Conservation (phyloP, 164 flowering plant genomes). For the Annona cherimola region DNA sequence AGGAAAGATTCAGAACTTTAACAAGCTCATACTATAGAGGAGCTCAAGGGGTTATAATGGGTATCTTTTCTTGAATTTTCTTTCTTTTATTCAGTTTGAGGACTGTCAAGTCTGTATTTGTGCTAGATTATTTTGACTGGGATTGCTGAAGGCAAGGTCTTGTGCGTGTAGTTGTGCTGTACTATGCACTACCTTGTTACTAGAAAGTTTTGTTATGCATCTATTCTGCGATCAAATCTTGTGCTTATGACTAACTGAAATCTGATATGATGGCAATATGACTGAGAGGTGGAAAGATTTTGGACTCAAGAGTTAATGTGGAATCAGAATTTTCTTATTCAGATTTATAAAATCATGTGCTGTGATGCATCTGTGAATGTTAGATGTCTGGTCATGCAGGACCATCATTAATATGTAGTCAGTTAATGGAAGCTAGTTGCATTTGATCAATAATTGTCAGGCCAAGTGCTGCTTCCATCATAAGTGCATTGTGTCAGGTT, state of each 20-base stretch:
- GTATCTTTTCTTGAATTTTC: slow-evolving; percentile 19
- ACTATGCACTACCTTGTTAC: background rate
- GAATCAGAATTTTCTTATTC: background rate
- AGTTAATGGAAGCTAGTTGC: background rate
- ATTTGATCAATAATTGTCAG: background rate
- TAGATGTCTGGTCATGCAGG: background rate
- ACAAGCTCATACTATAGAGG: slow-evolving; percentile 73
- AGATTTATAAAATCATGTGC: background rate
- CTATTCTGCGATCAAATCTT: background rate
- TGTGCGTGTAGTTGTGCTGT: background rate
- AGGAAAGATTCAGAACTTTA: slow-evolving; percentile 67
- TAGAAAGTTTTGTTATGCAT: background rate
- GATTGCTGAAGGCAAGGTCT: background rate
- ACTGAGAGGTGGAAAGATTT: background rate
- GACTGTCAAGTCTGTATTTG: background rate
- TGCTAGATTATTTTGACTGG: background rate
- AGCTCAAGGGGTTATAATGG: slow-evolving; percentile 70
- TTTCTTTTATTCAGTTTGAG: background rate
- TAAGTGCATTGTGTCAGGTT: background rate
- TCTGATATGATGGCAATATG: background rate
- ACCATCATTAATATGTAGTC: background rate
- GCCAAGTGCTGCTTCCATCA: background rate
- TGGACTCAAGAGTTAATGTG: background rate
- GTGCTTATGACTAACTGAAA: background rate
- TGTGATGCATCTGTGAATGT: background rate